Evolutionary conservation across 225 moss, liverwort and hornwort species (phyloP), one percentile per base, ranked within the genome.

Genomic region (Ulota crispa): DNA sequence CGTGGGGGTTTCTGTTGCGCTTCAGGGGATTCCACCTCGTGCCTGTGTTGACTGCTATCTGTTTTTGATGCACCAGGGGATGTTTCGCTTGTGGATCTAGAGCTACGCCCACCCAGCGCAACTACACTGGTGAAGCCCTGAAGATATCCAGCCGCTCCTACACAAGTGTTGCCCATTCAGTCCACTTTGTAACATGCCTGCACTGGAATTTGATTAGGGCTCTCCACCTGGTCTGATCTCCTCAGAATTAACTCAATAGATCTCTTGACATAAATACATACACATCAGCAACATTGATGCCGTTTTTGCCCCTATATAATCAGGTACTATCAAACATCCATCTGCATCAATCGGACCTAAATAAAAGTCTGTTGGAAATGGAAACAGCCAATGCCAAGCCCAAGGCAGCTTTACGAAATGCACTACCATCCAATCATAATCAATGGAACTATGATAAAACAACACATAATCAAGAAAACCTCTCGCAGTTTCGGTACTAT

Each of bases 121-220:
- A 88, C 70, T 34, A 76, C 82, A 82, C 85, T 88, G 65, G 88
- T 82, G 76, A 88, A 88, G 79, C 87, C 85, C 26, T 88, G 83
- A 59, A 88, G 86, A 85, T 86, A 88, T 52, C 88, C 88, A 63
- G 88, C 77, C 80, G 88, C 86, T 80, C 88, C 88, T 83, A 88
- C 83, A 86, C 88, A 88, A 83, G 70, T 88, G 81, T 88, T 88
- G 80, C 88, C 88, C 88, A 88, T 88, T 83, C 80, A 83, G 83
- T 85, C 77, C 42, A 86, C 69, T 78, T 78, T 86, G 86, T 86
- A 86, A 86, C 86, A 86, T 86, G 63, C 86, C 86, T 82, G 69
- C 86, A 73, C 82, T 43, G 78, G 43, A 86, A 55, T 78, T 14
- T 14, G 55, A 68, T 27, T 68, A 16, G 54, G 42, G 61, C 31